Evolutionary conservation across 352 stramenopile genomes (phyloP), one percentile per base, ranked within the genome.

Genomic region (Phytophthora aleatoria): DNA sequence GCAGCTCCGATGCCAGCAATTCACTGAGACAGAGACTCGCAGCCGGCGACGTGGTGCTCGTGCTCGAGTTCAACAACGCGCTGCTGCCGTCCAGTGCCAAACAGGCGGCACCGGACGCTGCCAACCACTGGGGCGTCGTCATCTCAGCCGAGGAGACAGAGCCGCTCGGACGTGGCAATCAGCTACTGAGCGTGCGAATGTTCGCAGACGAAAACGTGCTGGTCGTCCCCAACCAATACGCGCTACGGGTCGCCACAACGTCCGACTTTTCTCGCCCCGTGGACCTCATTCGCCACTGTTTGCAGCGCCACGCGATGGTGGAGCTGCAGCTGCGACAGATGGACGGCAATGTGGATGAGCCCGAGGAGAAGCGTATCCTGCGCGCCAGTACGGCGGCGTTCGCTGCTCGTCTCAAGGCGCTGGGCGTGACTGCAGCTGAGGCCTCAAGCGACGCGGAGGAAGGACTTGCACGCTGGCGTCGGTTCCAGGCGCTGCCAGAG

Each of bases 111-210:
- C 71, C 77, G 0, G 67, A 69, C 7, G 77, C 64, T 13, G 75
- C 65, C 55, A 91, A 91, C 61, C 70, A 82, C 36, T 91, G 83
- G 83, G 83, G 79, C 9, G 57, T 88, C 28, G 80, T 91, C 13
- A 62, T 67, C 28, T 69, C 68, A 15, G 74, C 68, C 0, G 80
- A 89, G 36, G 69, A 80, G 41, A 73, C 83, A 11, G 74, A 83
- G 48, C 69, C 76, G 6, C 68, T 54, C 11, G 71, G 65, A n/a
- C 57, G 56, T 44, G 77, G 77, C 53, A 82, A 85, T 33, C 79
- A 91, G 45, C 47, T 89, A 38, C 70, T 91, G n/a, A 81, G 64
- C 9, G 74, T 91, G 26, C 61, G 64, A 2, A 57, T 87, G 43
- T 90, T 91, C 44, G 74, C 76, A 6, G 77, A 91, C 50, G 73